Conservation (phyloP, 495 filamentous ascomycete species). For the Cercophora sp. region DNA sequence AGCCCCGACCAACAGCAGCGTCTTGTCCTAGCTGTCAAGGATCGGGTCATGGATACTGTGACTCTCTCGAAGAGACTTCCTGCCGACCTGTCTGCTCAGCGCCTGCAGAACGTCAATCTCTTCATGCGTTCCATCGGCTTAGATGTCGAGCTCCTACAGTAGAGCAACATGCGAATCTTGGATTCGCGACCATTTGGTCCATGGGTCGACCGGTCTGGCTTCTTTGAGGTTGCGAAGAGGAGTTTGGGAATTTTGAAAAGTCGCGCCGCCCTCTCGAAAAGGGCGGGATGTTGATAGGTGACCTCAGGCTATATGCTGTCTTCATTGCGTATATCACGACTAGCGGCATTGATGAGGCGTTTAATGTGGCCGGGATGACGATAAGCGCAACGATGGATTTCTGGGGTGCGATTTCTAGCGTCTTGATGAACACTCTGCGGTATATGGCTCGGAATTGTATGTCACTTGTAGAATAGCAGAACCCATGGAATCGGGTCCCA, state of each 20-base stretch:
- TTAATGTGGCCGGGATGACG: too few species aligned
- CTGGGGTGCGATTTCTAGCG: too few species aligned
- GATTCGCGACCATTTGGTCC: too few species aligned
- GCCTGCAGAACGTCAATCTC: conserved; percentile 87
- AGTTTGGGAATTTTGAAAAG: conserved; percentile 15
- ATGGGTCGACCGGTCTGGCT: too few species aligned
- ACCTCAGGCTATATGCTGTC: background rate
- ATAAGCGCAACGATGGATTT: too few species aligned
- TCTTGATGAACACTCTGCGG: too few species aligned
- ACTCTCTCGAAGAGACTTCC: conserved; percentile 82
- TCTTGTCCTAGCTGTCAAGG: conserved; percentile 93
- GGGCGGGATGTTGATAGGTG: background rate
- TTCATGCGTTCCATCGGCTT: conserved; percentile 98
- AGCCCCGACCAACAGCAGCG: conserved; percentile 90
- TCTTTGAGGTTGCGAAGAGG: too few species aligned
- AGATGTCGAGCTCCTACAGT: conserved; percentile 90
- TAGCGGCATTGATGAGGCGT: too few species aligned
- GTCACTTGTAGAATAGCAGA: too few species aligned
- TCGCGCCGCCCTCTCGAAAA: background rate
- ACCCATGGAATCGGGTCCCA: too few species aligned
- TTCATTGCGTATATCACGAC: too few species aligned
- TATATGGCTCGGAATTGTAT: too few species aligned
- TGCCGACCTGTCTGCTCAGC: conserved; percentile 71
- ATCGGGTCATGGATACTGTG: conserved; percentile 96
- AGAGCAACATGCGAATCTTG: conserved; percentile 21